Evolutionary conservation across 257 asterid species (phyloP).

Genomic region (Schizonepeta tenuifolia): DNA sequence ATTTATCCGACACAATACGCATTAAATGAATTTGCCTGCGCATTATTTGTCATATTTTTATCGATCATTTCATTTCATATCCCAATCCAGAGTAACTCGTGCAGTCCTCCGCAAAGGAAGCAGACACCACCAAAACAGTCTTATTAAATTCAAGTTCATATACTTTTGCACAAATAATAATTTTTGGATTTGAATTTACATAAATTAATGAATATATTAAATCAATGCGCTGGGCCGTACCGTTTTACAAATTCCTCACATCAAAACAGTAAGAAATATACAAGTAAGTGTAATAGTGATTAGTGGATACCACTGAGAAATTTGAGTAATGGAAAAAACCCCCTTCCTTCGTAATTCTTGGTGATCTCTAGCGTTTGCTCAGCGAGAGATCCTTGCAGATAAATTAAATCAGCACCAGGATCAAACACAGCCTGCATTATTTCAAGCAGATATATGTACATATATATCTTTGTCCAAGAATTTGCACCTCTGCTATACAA

Average conservation of each 20-base stretch:
- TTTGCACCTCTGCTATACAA: conserved; percentile 9
- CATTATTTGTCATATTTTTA: neutral
- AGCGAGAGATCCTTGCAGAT: conserved; percentile 4
- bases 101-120: neutral
- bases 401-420: conserved; percentile 23
- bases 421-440: conserved; percentile 26
- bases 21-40: too few species aligned
- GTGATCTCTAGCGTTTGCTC: neutral
- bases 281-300: too few species aligned
- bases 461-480: conserved; percentile 2
- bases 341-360: neutral
- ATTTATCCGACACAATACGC: too few species aligned
- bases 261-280: conserved; percentile 17
- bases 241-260: conserved; percentile 33
- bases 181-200: conserved; percentile 24
- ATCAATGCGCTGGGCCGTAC: neutral
- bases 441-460: conserved; percentile 14
- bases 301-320: conserved; percentile 28
- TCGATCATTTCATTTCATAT: neutral
- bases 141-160: neutral
- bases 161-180: neutral
- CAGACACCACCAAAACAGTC: neutral
- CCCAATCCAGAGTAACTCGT: neutral
- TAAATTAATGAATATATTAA: conserved; percentile 20
- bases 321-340: neutral